A percentile compares a stretch with the other conserved stretches of the same genome.
These are phyloP conservation scores for Atkinsonella hypoxylon DNA, from an alignment of 2,329 filamentous ascomycete species.

Conservation along the genomic window DNA sequence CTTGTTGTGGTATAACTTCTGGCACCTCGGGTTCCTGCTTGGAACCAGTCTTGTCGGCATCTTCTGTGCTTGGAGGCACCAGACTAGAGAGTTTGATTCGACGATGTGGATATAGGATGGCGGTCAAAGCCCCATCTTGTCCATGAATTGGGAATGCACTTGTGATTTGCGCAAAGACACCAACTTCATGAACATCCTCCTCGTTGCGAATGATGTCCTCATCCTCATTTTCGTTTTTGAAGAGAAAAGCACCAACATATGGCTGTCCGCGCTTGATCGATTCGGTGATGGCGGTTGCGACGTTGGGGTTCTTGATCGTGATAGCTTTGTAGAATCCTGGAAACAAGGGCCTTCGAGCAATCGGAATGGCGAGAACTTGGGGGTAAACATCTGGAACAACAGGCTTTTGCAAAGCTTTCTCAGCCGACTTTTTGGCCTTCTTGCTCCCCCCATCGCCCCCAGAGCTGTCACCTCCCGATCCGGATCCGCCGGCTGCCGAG, in stretches of 20 bases:
- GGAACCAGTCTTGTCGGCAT: constrained; percentile 38
- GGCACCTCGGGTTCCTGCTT: constrained; percentile 38
- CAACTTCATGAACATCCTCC: constrained; percentile 88
- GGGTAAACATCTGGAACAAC: constrained; percentile 91
- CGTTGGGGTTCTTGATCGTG: constrained; percentile 85
- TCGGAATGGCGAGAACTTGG: constrained; percentile 94
- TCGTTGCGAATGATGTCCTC: constrained; percentile 84
- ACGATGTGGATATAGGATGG: constrained; percentile 90
- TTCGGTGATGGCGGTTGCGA: constrained; percentile 84
- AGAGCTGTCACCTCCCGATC: constrained; percentile 40
- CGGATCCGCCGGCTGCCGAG: constrained; percentile 41
- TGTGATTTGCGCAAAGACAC: constrained; percentile 95
- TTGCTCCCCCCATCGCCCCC: constrained; percentile 48
- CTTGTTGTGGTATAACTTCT: constrained; percentile 47
- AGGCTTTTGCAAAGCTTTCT: constrained; percentile 73
- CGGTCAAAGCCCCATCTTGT: constrained; percentile 75
- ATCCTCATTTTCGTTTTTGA: constrained; percentile 92
- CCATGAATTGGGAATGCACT: constrained; percentile 87
- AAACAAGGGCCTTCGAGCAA: constrained; percentile 85
- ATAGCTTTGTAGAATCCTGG: constrained; percentile 99
- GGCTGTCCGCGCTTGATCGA: constrained; percentile 96
- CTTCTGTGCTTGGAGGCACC: constrained; percentile 51
- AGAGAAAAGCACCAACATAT: constrained; percentile 91
- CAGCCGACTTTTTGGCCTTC: constrained; percentile 59
- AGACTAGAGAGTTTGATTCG: constrained; percentile 82